Evolutionary conservation across 2,329 filamentous ascomycete genomes (phyloP), one percentile per base, ranked within the genome.

Genomic region (Lecanosticta acicola): DNA sequence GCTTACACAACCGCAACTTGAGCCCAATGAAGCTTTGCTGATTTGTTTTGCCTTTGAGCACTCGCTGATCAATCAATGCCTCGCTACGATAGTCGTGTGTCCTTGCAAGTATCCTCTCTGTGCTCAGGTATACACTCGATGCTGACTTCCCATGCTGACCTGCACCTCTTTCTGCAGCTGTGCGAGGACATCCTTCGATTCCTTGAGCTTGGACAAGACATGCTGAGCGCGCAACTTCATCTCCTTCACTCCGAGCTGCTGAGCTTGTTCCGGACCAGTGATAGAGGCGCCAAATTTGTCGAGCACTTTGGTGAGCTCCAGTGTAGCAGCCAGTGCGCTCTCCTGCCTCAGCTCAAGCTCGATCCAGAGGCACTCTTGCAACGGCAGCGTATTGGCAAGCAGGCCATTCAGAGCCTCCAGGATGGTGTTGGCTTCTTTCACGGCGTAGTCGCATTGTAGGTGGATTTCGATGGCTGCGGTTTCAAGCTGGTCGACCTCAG

Each of bases 381-480:
- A 18, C 10, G 34, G 38, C 10, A 18, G 20, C 16, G 34, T 39
- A 19, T 38, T 46, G 7, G 24, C 5, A 4, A 45, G 19, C 13
- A 49, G 21, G 2, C 24, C 43, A 11, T 26, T 49, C 17, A 49
- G 39, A 10, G 41, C 45, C 10, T 49, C 47, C 33, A 41, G 47
- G 14, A 49, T 39, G 3, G 43, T 19, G 33, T 17, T 42, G 1
- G 47, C 39, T 39, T 49, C 47, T 29, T 49, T 49, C 34, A 26
- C 39, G 16, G 38, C 39, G 32, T 41, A 42, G 18, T 49, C 47
- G 43, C 42, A 45, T 40, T 46, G 43, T 5, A 49, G 39, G 21
- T 46, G 47, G 20, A 49, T 45, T 4, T 49, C 39, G 20, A 49
- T 39, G 3, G 43, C 43, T 9, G 39, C 39, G 2, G 17, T 34